Conservation (phyloP, 129 eudicot genomes). For the Artemisia annua region DNA sequence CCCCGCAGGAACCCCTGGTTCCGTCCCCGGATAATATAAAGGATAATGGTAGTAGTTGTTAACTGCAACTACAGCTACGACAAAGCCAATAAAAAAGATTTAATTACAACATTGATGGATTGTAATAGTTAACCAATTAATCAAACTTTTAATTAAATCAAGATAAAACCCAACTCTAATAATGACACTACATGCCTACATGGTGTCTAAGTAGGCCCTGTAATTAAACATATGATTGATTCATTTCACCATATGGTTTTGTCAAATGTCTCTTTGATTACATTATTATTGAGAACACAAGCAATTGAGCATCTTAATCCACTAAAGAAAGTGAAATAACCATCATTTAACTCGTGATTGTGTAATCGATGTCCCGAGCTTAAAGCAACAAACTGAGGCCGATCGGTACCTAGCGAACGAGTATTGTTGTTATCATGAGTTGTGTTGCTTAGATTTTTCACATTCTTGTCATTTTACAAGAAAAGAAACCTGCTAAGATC, state of each 20-base stretch:
- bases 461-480: neutral
- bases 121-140: neutral
- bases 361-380: conserved; percentile 2
- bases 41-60: neutral
- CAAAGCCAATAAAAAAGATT: neutral
- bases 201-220: conserved; percentile 22
- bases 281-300: conserved; percentile 38
- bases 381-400: conserved; percentile 15
- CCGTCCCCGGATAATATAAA: too few relatives aligned
- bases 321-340: conserved; percentile 3
- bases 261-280: conserved; percentile 28
- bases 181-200: conserved; percentile 10
- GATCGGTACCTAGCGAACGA: neutral
- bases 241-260: conserved; percentile 21
- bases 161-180: conserved; percentile 18
- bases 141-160: neutral
- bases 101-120: neutral
- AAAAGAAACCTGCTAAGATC: too few relatives aligned
- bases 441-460: neutral
- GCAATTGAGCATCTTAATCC: conserved; percentile 31
- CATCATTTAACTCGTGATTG: conserved; percentile 28
- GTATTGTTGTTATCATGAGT: neutral
- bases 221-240: conserved; percentile 28
- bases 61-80: neutral
- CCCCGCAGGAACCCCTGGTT: too few relatives aligned